Conservation (phyloP, 371 early-diverging fungal genomes). For the Mucor saturninus region DNA sequence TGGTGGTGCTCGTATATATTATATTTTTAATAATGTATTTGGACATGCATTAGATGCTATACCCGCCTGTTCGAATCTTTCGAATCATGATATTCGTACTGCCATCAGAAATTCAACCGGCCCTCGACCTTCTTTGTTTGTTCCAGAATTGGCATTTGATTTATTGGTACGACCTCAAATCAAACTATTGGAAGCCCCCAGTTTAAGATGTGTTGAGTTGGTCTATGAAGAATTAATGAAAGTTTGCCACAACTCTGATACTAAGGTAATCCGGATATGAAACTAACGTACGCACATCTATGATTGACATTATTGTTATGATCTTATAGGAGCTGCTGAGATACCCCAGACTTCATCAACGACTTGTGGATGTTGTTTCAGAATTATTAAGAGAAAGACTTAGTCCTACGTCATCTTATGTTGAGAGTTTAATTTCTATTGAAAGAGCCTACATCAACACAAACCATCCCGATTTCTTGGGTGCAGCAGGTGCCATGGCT, state of each 20-base stretch:
- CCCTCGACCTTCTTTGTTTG: conserved; percentile 85
- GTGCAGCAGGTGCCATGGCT: conserved; percentile 82
- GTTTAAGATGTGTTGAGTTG: conserved; percentile 83
- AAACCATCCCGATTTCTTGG: conserved; percentile 92
- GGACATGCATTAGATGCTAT: conserved; percentile 81
- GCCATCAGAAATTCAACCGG: conserved; percentile 93
- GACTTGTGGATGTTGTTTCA: conserved; percentile 80
- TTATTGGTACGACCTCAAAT: conserved; percentile 87
- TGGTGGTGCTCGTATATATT: conserved; percentile 92
- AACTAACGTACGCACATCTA: not conserved
- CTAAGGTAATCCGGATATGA: conserved; percentile 55
- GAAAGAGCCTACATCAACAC: conserved; percentile 94
- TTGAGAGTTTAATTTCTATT: conserved; percentile 87
- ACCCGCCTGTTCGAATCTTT: conserved; percentile 77
- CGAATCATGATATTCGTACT: conserved; percentile 84
- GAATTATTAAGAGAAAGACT: conserved; percentile 83
- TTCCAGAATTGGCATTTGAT: conserved; percentile 92
- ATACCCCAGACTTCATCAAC: conserved; percentile 84
- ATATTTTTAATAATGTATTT: conserved; percentile 90
- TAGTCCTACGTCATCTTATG: conserved; percentile 76
- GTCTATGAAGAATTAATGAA: conserved; percentile 90
- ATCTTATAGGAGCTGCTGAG: conserved; percentile 67
- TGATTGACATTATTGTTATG: not conserved
- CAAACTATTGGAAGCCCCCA: conserved; percentile 81
- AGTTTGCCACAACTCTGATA: conserved; percentile 87